Base-by-base conservation (phyloP, 371 early-diverging fungal genomes). In the Dentiscutata heterogama region DNA sequence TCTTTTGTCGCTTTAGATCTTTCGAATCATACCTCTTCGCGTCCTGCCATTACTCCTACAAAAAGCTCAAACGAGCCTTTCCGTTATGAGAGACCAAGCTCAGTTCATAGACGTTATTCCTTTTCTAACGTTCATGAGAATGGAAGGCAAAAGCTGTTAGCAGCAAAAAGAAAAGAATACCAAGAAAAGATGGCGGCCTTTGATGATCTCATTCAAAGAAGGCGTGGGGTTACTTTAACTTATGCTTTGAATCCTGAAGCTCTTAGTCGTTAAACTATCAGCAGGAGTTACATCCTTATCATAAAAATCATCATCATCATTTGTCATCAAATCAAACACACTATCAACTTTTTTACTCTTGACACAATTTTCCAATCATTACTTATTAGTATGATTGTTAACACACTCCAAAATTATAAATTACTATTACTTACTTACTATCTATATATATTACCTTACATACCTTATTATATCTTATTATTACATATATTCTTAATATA, bases 111-210 rank as follows among this genome's bases (percentile, higher is more conserved):
- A 42, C 39, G 79, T 7, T 79, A 53, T 25, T 67, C 67, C n/a
- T 79, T 53, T 18, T 79, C 79, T 3, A 79, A 64, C 35, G 68
- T 79, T 7, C 79, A 79, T 64, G 79, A 79, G 42, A 53, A 65
- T 20, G 79, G 79, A 20, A 46, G 51, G 42, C 65, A 53, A 29
- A 29, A 68, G 31, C 31, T 79, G 20, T 31, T 67, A 10, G 79
- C 65, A 0, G 79, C 79, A 16, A 79, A 79, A 29, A 65, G 63
- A 16, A 46, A 20, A 0, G 79, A 79, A 22, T 79, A 79, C 35
- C 67, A 79, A 18, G 64, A 64, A n/a, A 79, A 79, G 20, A 79
- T 79, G 79, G 25, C 39, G 7, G 79, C 79, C 0, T 79, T 79
- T 67, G 68, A 65, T 20, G 79, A 79, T 22, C 31, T 79, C 16